Base-by-base conservation (phyloP, 2,329 filamentous ascomycete genomes). In the Cadophora luteo-olivacea region DNA sequence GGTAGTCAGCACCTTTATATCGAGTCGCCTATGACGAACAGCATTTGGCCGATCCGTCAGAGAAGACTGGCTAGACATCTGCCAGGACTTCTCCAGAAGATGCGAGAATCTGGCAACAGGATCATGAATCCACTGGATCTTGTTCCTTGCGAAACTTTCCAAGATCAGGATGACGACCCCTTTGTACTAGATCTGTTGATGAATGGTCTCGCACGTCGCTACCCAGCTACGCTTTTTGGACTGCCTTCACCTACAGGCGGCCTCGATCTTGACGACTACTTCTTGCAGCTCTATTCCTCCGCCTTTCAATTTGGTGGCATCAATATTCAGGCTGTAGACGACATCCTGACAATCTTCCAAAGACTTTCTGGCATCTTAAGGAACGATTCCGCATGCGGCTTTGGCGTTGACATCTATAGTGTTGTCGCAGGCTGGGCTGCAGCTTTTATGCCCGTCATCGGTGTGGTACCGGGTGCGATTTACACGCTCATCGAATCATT, bases 31-130 rank as follows among this genome's bases (percentile, higher is more conserved):
- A 6, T 22, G 16, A 61, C 58, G 41, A 61, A 49, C 58, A 61
- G 38, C 19, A 61, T 61, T 19, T 61, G 58, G 58, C 58, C 41
- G 11, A 49, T 61, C 19, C 38, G 38, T 19, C 58, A 61, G 9
- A 38, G 38, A 29, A 32, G 5, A 25, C 19, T 61, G 25, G 38
- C n/a, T 11, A 61, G 58, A 29, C 22, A 48, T 49, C 49, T 61
- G 58, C 58, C 58, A 11, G 38, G 58, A 16, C 58, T 61, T n/a
- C 29, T 29, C 25, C 25, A 61, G 7, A 45, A 61, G 22, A 61
- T 61, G 58, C 58, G 58, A 45, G 38, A 49, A 32, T 49, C 58
- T 9, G 58, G 58, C 8, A 32, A 48, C 22, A 61, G 12, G 1
- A 61, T 49, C 14, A 33, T 49, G 25, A 49, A 61, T 48, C 58